Evolutionary conservation across 495 filamentous ascomycete species (phyloP), one percentile per base, ranked within the genome.

Genomic region (Hypoxylon trugodes): DNA sequence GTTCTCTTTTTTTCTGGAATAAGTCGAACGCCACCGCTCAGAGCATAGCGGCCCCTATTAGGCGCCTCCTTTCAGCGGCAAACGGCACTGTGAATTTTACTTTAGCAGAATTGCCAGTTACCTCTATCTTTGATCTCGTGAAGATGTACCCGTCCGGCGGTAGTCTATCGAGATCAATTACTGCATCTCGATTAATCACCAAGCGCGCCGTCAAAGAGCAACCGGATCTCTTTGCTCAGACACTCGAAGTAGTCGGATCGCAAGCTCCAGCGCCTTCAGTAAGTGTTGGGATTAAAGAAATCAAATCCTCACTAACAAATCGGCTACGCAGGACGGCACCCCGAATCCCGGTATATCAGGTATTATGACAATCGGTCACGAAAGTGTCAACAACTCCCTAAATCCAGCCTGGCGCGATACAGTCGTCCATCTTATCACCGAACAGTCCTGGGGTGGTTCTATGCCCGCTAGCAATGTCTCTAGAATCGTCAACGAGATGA

Each of bases 331-430:
- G 45, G 45, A 49, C 13, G 26, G 45, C 7, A 21, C 19, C 15
- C 45, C 45, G 1, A 35, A 49, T 33, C 19, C 19, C 15, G 21
- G 38, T 9, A 25, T 56, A 16, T 56, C 52, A 35, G 52, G 52
- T 1, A 56, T 0, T 5, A 45, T 56, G 37, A 56, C 52, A 0
- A 56, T 56, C 30, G 22, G 52, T 22, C n/a, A n/a, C 8, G 16
- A 26, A 19, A 19, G 10, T 2, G 52, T 56, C 9, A 18, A 56
- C 52, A 56, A 56, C n/a, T 8, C 52, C 4, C 37, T 56, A 3
- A 46, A 45, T 32, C 54, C 54, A 15, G 54, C 30, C 2, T 58
- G 40, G 40, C 41, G 41, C 2, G 25, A 46, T 1, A 36, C 41
- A 2, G 13, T 12, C 10, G 24, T 58, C 6, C 40, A 47, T 8